Conservation (phyloP, 2,329 filamentous ascomycete genomes). For the Westerdykella sp. region DNA sequence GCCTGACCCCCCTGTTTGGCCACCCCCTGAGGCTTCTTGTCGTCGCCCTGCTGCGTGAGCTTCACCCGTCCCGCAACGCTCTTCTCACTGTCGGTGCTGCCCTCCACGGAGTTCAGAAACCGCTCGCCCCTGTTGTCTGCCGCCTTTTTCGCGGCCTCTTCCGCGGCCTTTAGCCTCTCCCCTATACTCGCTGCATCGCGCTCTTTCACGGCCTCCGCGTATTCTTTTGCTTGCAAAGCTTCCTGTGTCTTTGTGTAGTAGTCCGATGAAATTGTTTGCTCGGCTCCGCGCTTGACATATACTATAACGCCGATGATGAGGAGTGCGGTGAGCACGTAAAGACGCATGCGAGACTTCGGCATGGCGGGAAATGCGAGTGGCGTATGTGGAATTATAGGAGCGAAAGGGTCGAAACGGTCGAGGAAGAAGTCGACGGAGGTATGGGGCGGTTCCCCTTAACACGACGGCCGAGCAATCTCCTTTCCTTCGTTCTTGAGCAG, state of each 20-base stretch:
- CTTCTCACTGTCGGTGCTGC: slow-evolving; percentile 36
- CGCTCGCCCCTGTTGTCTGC: slow-evolving; percentile 61
- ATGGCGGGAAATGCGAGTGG: slow-evolving; percentile 14
- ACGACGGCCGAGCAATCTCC: no score
- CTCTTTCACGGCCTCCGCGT: slow-evolving; percentile 38
- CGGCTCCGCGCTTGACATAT: slow-evolving; percentile 63
- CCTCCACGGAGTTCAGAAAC: slow-evolving; percentile 28
- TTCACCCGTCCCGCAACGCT: slow-evolving; percentile 51
- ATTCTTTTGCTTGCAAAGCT: slow-evolving; percentile 38
- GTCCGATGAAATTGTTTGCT: slow-evolving; percentile 47
- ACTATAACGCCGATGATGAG: slow-evolving; percentile 61
- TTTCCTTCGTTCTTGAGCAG: no score
- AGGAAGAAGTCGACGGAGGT: no score
- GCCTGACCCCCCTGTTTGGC: slow-evolving; percentile 42
- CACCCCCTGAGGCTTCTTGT: slow-evolving; percentile 37
- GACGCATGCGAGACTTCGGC: slow-evolving; percentile 57
- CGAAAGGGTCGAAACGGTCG: no score
- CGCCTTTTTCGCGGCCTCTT: slow-evolving; percentile 60
- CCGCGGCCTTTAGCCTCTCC: slow-evolving; percentile 62
- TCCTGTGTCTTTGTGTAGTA: slow-evolving; percentile 57
- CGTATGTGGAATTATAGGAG: no score
- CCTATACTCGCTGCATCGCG: slow-evolving; percentile 50
- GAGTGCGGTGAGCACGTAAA: slow-evolving; percentile 59
- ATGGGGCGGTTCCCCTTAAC: no score
- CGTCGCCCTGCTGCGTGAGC: slow-evolving; percentile 38